A percentile compares a stretch with the other conserved stretches of the same genome.
phyloP scores from a whole-genome alignment of 495 filamentous ascomycete genomes.

The Xylaria grammica region DNA sequence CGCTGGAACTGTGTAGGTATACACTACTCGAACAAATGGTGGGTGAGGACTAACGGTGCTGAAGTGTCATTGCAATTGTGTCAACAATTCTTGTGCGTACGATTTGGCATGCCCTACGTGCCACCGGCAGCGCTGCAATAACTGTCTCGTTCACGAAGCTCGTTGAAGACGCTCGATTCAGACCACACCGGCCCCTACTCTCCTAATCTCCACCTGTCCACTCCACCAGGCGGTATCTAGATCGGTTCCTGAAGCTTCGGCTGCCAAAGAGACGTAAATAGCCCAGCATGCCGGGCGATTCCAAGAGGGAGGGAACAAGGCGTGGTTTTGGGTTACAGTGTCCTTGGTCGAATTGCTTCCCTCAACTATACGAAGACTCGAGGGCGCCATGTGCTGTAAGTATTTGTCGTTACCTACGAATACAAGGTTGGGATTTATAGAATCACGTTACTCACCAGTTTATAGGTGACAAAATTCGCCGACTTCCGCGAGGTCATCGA shows the following conservation, averaged over 20 bases:
- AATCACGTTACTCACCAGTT: too few relatives aligned
- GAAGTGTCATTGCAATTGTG: background rate
- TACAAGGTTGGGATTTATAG: too few relatives aligned
- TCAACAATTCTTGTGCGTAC: slow-evolving; percentile 4
- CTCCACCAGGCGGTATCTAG: background rate
- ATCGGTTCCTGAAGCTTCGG: too few relatives aligned
- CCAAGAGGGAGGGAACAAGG: background rate
- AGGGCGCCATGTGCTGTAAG: background rate
- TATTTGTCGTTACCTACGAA: background rate
- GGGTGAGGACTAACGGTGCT: background rate
- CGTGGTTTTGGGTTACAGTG: slow-evolving; percentile 11
- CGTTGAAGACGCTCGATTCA: background rate
- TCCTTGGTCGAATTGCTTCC: slow-evolving; percentile 19
- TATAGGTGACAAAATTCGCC: background rate
- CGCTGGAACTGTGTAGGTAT: slow-evolving; percentile 12
- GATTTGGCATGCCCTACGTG: background rate
- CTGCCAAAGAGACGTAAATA: background rate
- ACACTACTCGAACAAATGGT: background rate
- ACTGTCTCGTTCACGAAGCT: background rate
- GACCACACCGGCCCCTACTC: background rate
- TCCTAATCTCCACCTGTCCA: background rate
- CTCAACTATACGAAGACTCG: background rate
- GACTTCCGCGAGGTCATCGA: background rate
- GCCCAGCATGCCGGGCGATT: slow-evolving; percentile 4
- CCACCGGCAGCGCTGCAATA: background rate